Percentiles rank a stretch among this genome's conserved stretches.
These are phyloP conservation scores for Pythium utonaiense DNA, from an alignment of 352 stramenopile genomes.

Conservation along the genomic window DNA sequence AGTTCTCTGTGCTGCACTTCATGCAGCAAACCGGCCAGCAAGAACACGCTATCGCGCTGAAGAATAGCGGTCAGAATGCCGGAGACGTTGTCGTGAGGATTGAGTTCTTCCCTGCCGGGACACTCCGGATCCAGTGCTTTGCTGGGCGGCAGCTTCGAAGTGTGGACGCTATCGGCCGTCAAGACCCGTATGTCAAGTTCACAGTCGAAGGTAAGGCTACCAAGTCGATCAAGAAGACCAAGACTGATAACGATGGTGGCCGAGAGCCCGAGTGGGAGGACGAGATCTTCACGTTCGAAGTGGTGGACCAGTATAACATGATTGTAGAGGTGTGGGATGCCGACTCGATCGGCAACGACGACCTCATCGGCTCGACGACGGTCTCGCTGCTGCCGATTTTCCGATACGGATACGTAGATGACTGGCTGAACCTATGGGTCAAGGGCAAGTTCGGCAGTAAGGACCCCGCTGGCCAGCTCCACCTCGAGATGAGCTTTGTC, in stretches of 20 bases:
- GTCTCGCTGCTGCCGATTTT: constrained; percentile 90
- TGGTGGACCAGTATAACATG: constrained; percentile 93
- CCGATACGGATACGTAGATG: constrained; percentile 82
- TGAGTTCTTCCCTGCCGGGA: constrained; percentile 80
- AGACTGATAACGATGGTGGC: constrained; percentile 84
- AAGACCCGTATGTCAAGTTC: constrained; percentile 81
- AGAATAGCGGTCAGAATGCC: constrained; percentile 58
- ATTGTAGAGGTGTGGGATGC: constrained; percentile 90
- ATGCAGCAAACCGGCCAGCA: constrained; percentile 48
- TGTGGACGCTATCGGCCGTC: constrained; percentile 66
- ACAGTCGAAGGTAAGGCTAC: constrained; percentile 67
- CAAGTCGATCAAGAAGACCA: constrained; percentile 78
- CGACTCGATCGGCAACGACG: constrained; percentile 86
- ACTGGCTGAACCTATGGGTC: constrained; percentile 86
- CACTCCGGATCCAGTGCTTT: constrained; percentile 55
- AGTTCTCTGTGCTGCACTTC: constrained; percentile 71
- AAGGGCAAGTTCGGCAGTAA: constrained; percentile 87
- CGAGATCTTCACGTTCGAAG: constrained; percentile 78
- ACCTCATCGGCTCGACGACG: constrained; percentile 82
- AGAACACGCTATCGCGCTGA: constrained; percentile 57
- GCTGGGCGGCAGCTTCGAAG: constrained; percentile 62
- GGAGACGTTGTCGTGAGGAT: constrained; percentile 77
- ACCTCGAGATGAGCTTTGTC: constrained; percentile 86
- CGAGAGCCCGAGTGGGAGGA: constrained; percentile 82
- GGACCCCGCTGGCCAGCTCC: constrained; percentile 81